Evolutionary conservation across 345 rosid species (phyloP), one percentile per base, ranked within the genome.

Genomic region (Heritiera littoralis): DNA sequence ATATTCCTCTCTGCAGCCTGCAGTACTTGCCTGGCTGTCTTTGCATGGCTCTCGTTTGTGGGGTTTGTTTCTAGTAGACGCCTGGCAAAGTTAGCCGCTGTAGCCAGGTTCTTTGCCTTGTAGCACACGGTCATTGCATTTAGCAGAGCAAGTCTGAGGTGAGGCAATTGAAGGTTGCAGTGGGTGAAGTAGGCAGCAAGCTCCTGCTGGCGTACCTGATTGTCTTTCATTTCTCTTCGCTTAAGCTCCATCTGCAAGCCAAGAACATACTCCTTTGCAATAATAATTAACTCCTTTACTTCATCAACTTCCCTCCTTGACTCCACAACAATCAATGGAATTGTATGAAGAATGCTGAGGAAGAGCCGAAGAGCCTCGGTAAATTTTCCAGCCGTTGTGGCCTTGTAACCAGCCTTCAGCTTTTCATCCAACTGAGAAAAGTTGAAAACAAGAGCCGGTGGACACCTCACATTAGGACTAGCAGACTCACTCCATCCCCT

Each of bases 131-230:
- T 81, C 97, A 93, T 93, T 35, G 98, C 98, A 73, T 88, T 92
- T 17, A 65, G 84, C 74, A 95, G 82, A 1, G 95, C 98, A 2
- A 95, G 91, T 83, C 95, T 84, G 46, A 89, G 64, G 84, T 95
- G 98, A 64, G 98, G 95, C 73, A 78, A 45, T 81, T 95, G 98
- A 85, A 95, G 94, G 81, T 86, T 90, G 82, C 95, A 92, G 83
- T 95, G 97, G 76, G 98, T 95, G 90, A 93, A 93, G 84, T 95
- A 95, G 60, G 98, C 98, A 12, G 98, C 98, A 18, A 95, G 98
- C 86, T 95, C 98, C 84, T 90, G 97, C 80, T 93, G 98, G 63
- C 95, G 90, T 2, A 84, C 80, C 0, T 90, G 92, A 74, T 95
- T 81, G 72, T 86, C 97, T 89, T 76, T 90, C 55, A 86, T 63